These are phyloP conservation scores for Mollisiaceae sp. DNA, from an alignment of 2,329 filamentous ascomycete genomes.

Conservation along the genomic window DNA sequence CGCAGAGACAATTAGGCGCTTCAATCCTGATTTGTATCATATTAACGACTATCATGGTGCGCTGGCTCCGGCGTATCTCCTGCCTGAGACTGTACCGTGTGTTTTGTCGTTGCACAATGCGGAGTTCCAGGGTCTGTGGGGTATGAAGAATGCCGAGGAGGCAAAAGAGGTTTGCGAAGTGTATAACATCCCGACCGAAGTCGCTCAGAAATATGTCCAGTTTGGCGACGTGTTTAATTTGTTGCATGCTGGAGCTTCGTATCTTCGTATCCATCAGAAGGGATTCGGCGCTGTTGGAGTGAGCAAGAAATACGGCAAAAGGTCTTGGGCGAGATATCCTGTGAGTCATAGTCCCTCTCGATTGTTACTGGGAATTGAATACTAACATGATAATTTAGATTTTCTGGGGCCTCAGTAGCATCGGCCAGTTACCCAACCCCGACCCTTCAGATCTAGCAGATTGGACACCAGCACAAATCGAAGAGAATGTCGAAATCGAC, in stretches of 20 bases:
- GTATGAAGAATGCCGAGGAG: neutral
- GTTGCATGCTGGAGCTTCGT: constrained; percentile 1
- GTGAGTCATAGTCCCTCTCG: neutral
- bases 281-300: constrained; percentile 7
- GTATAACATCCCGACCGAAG: neutral
- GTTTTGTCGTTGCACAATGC: constrained; percentile 3
- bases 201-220: constrained; percentile 2
- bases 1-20: constrained; percentile 1
- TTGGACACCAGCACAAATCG: neutral
- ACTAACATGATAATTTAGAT: neutral
- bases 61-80: neutral
- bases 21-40: constrained; percentile 6
- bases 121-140: constrained; percentile 1
- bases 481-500: neutral
- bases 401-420: constrained; percentile 6
- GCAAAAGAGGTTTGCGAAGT: constrained; percentile 5
- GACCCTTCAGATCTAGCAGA: constrained; percentile 8
- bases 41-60: constrained; percentile 6
- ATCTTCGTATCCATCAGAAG: constrained; percentile 6
- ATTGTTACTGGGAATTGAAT: too few relatives aligned
- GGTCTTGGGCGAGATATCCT: constrained; percentile 4
- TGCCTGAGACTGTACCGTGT: neutral
- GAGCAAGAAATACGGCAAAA: constrained; percentile 2
- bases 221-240: constrained; percentile 3
- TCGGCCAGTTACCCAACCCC: constrained; percentile 3